Percentiles rank a stretch among this genome's conserved stretches.
Conservation (phyloP, 805 yeast species). For the Metschnikowia vanudenii region DNA sequence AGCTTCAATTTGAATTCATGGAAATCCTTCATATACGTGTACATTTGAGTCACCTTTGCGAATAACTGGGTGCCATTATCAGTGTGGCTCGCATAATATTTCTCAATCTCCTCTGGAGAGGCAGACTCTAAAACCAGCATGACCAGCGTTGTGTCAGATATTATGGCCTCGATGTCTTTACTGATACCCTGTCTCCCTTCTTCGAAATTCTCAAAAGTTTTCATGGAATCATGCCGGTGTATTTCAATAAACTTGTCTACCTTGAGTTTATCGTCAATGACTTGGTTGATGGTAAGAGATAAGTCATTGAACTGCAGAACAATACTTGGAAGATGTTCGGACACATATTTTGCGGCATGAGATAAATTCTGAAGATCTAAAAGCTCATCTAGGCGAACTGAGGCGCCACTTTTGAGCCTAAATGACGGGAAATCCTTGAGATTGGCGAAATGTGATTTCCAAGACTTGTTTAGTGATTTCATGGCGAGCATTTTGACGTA, state of each 20-base stretch:
- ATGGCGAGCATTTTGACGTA: conserved; percentile 37
- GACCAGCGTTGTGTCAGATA: conserved; percentile 19
- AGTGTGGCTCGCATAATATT: conserved; percentile 26
- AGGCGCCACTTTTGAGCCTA: conserved; percentile 27
- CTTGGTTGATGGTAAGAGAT: conserved; percentile 34
- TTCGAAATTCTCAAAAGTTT: conserved; percentile 24
- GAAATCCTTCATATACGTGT: conserved; percentile 32
- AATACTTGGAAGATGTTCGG: conserved; percentile 29
- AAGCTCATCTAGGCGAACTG: conserved; percentile 30
- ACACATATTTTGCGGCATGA: conserved; percentile 29
- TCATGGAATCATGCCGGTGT: conserved; percentile 38
- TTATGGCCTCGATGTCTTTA: conserved; percentile 7
- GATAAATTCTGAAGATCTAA: conserved; percentile 31
- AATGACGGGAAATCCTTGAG: conserved; percentile 39
- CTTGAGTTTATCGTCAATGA: conserved; percentile 33
- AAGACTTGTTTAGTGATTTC: conserved; percentile 40
- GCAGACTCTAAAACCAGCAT: conserved; percentile 18
- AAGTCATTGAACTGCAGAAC: conserved; percentile 32
- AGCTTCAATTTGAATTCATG: conserved; percentile 32
- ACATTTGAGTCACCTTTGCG: conserved; percentile 22
- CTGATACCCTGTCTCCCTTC: not conserved
- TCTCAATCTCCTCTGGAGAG: conserved; percentile 12
- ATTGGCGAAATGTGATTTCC: conserved; percentile 33
- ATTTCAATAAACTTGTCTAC: conserved; percentile 44
- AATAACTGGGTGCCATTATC: conserved; percentile 28